Conservation (phyloP, 257 asterid genomes). For the Cordia subcordata region DNA sequence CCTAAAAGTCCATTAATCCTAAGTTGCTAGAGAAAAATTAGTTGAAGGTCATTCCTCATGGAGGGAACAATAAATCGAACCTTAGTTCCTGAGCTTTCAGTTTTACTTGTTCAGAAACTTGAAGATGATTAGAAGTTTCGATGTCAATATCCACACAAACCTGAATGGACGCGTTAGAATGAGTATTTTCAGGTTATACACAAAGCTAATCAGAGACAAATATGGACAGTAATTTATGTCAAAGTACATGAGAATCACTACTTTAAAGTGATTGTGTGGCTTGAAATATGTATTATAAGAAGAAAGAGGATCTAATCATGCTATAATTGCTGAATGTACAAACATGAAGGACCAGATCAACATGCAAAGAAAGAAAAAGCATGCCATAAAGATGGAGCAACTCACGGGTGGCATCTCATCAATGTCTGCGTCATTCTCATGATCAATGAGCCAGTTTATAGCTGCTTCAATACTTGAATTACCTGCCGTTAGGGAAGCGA, state of each 20-base stretch:
- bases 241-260: no score
- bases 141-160: slow-evolving; percentile 35
- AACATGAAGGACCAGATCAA: no score
- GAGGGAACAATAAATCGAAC: slow-evolving; percentile 28
- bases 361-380: not conserved
- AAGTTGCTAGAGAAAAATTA: not conserved
- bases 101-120: slow-evolving; percentile 50
- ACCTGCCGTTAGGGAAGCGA: slow-evolving; percentile 32
- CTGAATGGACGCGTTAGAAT: slow-evolving; percentile 24
- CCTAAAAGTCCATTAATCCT: not conserved
- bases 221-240: not conserved
- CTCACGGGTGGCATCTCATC: slow-evolving; percentile 44
- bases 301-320: not conserved
- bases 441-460: slow-evolving; percentile 59
- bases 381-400: slow-evolving; percentile 11
- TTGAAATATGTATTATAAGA: not conserved
- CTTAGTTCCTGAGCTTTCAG: slow-evolving; percentile 52
- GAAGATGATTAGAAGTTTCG: slow-evolving; percentile 32
- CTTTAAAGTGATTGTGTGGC: not conserved
- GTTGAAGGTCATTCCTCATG: not conserved
- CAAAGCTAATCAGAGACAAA: not conserved
- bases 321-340: not conserved
- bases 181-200: not conserved
- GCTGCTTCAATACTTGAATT: slow-evolving; percentile 69
- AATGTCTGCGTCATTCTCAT: slow-evolving; percentile 37